These are phyloP conservation scores for Botryotinia calthae DNA, from an alignment of 2,329 filamentous ascomycete species.

Conservation along the genomic window DNA sequence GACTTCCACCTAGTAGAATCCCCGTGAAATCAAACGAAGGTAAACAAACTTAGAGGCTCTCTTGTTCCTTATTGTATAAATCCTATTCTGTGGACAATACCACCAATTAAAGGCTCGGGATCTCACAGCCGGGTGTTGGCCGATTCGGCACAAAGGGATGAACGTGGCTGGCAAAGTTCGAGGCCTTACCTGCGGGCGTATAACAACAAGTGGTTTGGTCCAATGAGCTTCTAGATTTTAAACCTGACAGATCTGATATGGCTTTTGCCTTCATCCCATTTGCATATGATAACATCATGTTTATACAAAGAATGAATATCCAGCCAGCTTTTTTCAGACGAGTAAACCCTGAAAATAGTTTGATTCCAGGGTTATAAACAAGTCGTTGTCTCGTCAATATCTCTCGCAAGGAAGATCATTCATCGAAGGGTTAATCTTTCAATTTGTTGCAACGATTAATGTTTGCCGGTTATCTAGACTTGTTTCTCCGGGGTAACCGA, in stretches of 20 bases:
- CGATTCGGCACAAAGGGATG: constrained; percentile 15
- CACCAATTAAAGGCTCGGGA: constrained; percentile 3
- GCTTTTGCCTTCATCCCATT: constrained; percentile 7
- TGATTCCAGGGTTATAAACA: constrained; percentile 18
- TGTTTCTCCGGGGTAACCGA: constrained; percentile 15
- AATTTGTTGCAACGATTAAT: not conserved
- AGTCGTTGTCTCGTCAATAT: constrained; percentile 21
- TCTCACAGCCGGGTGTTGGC: not conserved
- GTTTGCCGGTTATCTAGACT: not conserved
- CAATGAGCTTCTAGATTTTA: constrained; percentile 1
- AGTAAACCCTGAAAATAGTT: not conserved
- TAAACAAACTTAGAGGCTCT: not conserved
- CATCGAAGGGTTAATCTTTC: constrained; percentile 15
- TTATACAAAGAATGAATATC: constrained; percentile 16
- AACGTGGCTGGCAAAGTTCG: constrained; percentile 13
- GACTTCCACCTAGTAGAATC: not conserved
- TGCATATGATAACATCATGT: constrained; percentile 13
- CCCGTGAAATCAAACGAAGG: not conserved
- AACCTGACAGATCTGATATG: constrained; percentile 15
- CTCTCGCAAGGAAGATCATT: not conserved
- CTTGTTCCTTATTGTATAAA: not conserved
- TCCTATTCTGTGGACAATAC: not conserved
- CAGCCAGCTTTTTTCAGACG: constrained; percentile 11
- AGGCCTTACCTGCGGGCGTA: constrained; percentile 17
- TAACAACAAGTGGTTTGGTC: not conserved